Base-by-base conservation (phyloP, 2,329 filamentous ascomycete species). In the Ophiostoma sp. region DNA sequence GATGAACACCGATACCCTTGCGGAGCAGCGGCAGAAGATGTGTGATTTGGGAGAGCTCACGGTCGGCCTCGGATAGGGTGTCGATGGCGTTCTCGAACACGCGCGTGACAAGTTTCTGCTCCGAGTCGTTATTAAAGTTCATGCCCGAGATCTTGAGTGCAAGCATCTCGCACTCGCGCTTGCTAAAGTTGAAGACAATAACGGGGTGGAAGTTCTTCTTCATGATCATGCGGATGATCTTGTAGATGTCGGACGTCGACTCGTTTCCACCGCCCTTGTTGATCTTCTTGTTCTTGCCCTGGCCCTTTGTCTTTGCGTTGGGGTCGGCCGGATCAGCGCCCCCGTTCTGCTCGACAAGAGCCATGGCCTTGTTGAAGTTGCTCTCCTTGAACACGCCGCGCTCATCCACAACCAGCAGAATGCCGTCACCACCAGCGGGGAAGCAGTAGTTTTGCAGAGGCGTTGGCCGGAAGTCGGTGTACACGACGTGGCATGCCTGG, bases 141-240 rank as follows among this genome's bases (percentile, higher is more conserved):
- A 98, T 86, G 72, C 88, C 87, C 68, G 89, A 94, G 82, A 97
- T 94, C 75, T 93, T 87, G 66, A 99, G 83, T 1, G 95, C 95
- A 79, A 95, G 89, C 73, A 89, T 89, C 81, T 99, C 95, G 78
- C 94, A 97, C 76, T 98, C 94, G 74, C 94, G 87, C 83, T 99
- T 99, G 85, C 94, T 97, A 83, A 99, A 99, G 80, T 94, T 98
- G 86, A 99, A 99, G 54, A 99, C 93, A 78, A 99, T 99, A 76
- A 98, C 95, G 0, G 95, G 95, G 77, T 99, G 97, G 81, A 95
- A 96, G 78, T 91, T 95, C 82, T 94, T 97, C 81, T 92, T 86
- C 90, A 99, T 96, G 75, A 98, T 96, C 95, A 99, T 99, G 80
- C 91, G 92, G 74, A 99, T 91, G 76, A 99, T 97, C 84, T 97